phyloP scores from a whole-genome alignment of 1,284 basidiomycete genomes.

The Marasmius sp. region DNA sequence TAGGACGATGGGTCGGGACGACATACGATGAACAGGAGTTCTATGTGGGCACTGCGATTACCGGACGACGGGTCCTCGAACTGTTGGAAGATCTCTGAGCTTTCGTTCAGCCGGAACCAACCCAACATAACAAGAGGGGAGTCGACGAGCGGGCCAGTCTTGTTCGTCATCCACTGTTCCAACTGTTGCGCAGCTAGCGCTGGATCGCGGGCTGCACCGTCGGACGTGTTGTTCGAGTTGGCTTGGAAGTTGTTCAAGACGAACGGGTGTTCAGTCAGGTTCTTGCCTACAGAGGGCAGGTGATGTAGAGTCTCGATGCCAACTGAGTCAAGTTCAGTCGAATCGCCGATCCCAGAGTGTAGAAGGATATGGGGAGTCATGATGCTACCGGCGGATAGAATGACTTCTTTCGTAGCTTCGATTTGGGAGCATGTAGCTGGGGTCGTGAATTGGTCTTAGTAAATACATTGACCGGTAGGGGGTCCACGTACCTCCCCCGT shows the following conservation, averaged over 20 bases:
- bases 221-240: constrained; percentile 6
- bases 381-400: constrained; percentile 8
- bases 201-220: constrained; percentile 2
- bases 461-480: background rate
- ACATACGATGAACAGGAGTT: constrained; percentile 18
- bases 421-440: background rate
- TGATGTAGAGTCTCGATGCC: constrained; percentile 4
- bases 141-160: constrained; percentile 8
- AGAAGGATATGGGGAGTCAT: constrained; percentile 8
- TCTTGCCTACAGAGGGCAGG: constrained; percentile 10
- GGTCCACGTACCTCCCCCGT: constrained; percentile 21
- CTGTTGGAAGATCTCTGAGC: constrained; percentile 9
- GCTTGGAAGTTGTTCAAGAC: constrained; percentile 2
- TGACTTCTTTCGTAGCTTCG: constrained; percentile 8
- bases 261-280: constrained; percentile 7
- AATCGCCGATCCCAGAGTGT: constrained; percentile 10
- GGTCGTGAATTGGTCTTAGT: background rate
- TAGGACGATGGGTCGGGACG: background rate
- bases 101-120: constrained; percentile 17
- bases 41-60: constrained; percentile 16
- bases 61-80: constrained; percentile 16
- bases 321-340: background rate
- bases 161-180: constrained; percentile 3
- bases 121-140: constrained; percentile 11
- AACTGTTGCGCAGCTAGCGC: constrained; percentile 3